Evolutionary conservation across 2,329 filamentous ascomycete species (phyloP).

Genomic region (Ambrosiella xylebori): DNA sequence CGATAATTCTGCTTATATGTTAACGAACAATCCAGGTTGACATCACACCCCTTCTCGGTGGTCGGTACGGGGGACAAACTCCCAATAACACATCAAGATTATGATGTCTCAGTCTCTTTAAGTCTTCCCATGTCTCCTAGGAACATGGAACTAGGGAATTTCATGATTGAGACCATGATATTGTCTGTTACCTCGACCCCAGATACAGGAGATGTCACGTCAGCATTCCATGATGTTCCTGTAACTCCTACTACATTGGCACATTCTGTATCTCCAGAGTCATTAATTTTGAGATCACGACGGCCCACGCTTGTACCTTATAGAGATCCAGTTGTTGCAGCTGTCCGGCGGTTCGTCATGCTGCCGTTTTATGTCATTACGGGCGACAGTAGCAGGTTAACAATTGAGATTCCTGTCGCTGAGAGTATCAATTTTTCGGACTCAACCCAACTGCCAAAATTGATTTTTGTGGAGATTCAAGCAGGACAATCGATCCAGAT

Average conservation of each 20-base stretch:
- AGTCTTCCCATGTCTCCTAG: slow-evolving; percentile 58
- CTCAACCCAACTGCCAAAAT: slow-evolving; percentile 25
- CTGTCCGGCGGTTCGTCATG: slow-evolving; percentile 40
- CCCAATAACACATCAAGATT: slow-evolving; percentile 56
- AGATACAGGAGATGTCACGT: neutral
- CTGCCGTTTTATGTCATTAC: slow-evolving; percentile 50
- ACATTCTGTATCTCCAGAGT: neutral
- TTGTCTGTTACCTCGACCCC: neutral
- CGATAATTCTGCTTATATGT: neutral
- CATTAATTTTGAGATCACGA: slow-evolving; percentile 43
- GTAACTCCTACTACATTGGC: neutral
- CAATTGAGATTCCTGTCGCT: slow-evolving; percentile 43
- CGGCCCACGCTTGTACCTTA: slow-evolving; percentile 70
- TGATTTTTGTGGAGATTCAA: slow-evolving; percentile 47
- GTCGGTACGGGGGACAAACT: slow-evolving; percentile 28
- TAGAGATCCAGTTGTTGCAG: slow-evolving; percentile 49
- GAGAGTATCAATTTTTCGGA: slow-evolving; percentile 49
- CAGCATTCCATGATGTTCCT: neutral
- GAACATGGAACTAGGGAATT: slow-evolving; percentile 71
- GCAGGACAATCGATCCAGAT: slow-evolving; percentile 55
- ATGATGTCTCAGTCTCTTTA: slow-evolving; percentile 65
- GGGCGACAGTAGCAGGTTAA: slow-evolving; percentile 6
- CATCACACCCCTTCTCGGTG: slow-evolving; percentile 35
- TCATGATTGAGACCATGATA: slow-evolving; percentile 63
- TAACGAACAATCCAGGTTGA: slow-evolving; percentile 22